A percentile compares a stretch with the other conserved stretches of the same genome.
Conservation (phyloP, 148 eudicot species). For the Rhododendron henanense region DNA sequence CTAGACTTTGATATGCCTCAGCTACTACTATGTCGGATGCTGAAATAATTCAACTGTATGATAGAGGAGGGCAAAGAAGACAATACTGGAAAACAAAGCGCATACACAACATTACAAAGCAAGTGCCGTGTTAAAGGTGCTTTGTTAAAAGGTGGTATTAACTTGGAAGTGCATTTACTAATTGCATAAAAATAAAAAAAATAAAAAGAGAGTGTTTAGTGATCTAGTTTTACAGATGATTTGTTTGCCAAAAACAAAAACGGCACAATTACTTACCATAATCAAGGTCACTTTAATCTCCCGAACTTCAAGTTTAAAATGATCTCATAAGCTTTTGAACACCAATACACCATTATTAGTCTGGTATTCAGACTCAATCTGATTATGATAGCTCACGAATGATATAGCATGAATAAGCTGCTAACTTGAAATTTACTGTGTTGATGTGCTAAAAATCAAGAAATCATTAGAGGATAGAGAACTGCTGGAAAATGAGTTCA, state of each 20-base stretch:
- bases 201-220: neutral
- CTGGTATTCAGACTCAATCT: neutral
- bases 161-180: neutral
- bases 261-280: neutral
- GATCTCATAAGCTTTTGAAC: neutral
- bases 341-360: neutral
- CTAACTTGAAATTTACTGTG: neutral
- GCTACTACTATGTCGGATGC: neutral
- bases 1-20: neutral
- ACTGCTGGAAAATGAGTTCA: neutral
- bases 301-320: neutral
- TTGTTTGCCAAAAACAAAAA: neutral
- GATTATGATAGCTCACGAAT: neutral
- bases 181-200: neutral
- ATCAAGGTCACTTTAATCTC: neutral
- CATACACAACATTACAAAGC: neutral
- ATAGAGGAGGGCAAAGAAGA: neutral
- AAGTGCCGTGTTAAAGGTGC: neutral
- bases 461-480: neutral
- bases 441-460: neutral
- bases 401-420: neutral
- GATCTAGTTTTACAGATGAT: neutral
- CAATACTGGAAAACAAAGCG: neutral
- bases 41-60: neutral
- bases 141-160: neutral